Evolutionary conservation across 345 rosid species (phyloP), one percentile per base, ranked within the genome.

Genomic region (Hibiscus mutabilis): DNA sequence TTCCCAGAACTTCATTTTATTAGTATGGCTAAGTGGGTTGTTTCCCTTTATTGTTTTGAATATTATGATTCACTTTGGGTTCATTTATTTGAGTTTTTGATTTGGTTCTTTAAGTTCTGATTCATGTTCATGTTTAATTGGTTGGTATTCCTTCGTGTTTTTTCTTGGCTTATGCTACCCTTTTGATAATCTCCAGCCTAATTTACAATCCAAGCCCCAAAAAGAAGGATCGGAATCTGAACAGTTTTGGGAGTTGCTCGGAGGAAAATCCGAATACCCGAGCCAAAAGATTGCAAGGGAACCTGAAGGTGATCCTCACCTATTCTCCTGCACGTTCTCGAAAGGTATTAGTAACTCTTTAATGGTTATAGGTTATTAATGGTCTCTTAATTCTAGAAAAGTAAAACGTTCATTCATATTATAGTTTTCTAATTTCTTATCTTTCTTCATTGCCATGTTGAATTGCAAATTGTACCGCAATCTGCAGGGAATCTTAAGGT

Each of bases 201-300:
- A 95, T 85, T 70, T 76, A 49, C 99, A 84, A 74, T 80, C 88
- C 68, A 90, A 77, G 82, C 72, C 93, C 74, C 98, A 92, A 66
- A 95, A 95, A 78, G 99, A 95, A 83, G 99, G 98, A 55, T 77
- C 97, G 11, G 99, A 95, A 71, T 78, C 93, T 60, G 99, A 95
- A 68, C 96, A 84, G 68, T 95, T 95, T 73, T 95, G 99, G 99
- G 94, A 89, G 71, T 37, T 88, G 71, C 75, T 96, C 52, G 96
- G 95, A 66, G 98, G 96, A 67, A 96, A 96, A 84, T 57, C 84
- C 56, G 99, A 96, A 82, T 87, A 96, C 73, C 82, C 92, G 0
- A 87, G 89, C 79, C 91, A 87, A 78, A 92, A 88, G 84, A 82
- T 88, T 60, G 84, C 73, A 37, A 86, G 76, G 76, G 88, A 83